Evolutionary conservation across 169 alveolate species (phyloP), one percentile per base, ranked within the genome.

Genomic region (Eimeria maxima): DNA sequence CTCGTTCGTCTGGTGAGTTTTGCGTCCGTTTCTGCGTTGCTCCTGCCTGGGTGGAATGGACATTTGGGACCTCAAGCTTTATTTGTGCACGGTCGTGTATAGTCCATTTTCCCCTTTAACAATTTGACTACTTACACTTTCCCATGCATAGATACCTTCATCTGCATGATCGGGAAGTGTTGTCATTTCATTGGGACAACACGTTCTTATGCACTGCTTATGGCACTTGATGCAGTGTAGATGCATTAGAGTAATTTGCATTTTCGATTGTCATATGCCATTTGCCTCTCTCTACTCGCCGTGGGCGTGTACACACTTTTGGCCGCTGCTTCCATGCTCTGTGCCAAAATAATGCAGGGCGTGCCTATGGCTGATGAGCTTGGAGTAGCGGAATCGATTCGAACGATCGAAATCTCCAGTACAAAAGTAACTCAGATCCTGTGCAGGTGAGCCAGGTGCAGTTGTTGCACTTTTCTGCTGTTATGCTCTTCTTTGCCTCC

Each of bases 321-420:
- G 38, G 33, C 27, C 13, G 47, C 22, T 29, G 44, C 47, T 69
- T 7, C 7, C n/a, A n/a, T n/a, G 5, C 78, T 69, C 13, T 4
- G 78, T 69, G 47, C 47, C 47, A 29, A 69, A 69, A 45, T 63
- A 5, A 2, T 71, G 81, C 95, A 96, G 97, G 97, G 97, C 20
- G 97, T 94, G 55, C 99, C 99, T n/a, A 97, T 98, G 65, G 99
- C 99, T 67, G 99, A 99, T 96, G 99, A 99, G 96, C 96, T 99
- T 65, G 99, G 99, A 29, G 96, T 94, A 90, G 99, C 99, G 42
- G 98, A 98, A 73, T 98, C 99, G 83, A 98, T 99, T 4, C 97
- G 97, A 67, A 98, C 98, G 60, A 98, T 98, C 57, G 99, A 99
- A 97, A 98, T 99, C 87, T 98, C 99, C 38, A 98, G 99, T 27